Evolutionary conservation across 1,284 basidiomycete species (phyloP).

Genomic region (Trichosporon sp.): DNA sequence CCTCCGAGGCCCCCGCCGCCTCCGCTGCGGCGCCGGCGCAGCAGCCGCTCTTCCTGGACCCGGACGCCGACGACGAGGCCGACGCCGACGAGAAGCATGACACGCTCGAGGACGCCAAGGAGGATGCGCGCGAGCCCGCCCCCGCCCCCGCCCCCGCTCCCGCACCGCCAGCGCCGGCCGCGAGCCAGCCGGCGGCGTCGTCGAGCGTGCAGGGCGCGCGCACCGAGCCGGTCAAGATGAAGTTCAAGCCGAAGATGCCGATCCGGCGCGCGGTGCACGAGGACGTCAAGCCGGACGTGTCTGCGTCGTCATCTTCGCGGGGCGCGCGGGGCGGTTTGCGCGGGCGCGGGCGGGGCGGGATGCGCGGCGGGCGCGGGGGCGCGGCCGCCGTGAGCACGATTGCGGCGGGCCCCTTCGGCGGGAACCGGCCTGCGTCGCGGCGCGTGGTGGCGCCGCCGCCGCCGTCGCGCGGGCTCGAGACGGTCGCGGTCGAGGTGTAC

Average conservation of each 20-base stretch:
- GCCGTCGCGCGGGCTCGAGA: conserved; percentile 10
- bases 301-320: background rate
- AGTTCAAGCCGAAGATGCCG: conserved; percentile 48
- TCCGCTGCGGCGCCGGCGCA: background rate
- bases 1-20: background rate
- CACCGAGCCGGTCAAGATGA: conserved; percentile 32
- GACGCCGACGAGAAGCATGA: background rate
- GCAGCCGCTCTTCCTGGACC: background rate
- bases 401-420: conserved; percentile 23
- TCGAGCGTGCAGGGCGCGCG: conserved; percentile 1
- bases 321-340: conserved; percentile 20
- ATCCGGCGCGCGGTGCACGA: conserved; percentile 31
- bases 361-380: conserved; percentile 22
- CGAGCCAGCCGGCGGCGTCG: background rate
- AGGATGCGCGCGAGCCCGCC: background rate
- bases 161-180: background rate
- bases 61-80: background rate
- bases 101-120: background rate
- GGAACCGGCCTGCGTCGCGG: conserved; percentile 1
- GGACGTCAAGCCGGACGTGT: conserved; percentile 15
- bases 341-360: conserved; percentile 55
- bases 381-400: conserved; percentile 8
- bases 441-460: conserved; percentile 14
- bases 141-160: background rate
- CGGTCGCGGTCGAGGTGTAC: conserved; percentile 51